Evolutionary conservation across 257 asterid genomes (phyloP).

Genomic region (Primulina eburnea): DNA sequence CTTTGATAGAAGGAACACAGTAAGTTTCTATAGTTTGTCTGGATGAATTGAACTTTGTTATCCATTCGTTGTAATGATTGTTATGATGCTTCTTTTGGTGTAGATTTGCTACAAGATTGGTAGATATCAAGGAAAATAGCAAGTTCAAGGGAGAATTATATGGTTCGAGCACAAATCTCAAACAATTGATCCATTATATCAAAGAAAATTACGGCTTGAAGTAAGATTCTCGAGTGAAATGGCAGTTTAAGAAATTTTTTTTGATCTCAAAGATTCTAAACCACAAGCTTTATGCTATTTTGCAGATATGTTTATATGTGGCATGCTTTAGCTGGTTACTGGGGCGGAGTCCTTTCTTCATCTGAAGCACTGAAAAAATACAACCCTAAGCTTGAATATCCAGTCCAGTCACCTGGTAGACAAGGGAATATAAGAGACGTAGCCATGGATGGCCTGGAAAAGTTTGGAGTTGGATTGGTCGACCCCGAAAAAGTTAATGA

Average conservation of each 20-base stretch:
- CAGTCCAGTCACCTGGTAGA: slow-evolving; percentile 58
- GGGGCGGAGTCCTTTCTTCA: slow-evolving; percentile 64
- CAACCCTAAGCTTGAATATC: slow-evolving; percentile 56
- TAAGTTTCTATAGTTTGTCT: slow-evolving; percentile 29
- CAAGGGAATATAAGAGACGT: slow-evolving; percentile 48
- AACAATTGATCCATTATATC: slow-evolving; percentile 39
- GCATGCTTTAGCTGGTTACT: slow-evolving; percentile 75
- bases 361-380: slow-evolving; percentile 46
- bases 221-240: slow-evolving; percentile 26
- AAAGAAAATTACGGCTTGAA: slow-evolving; percentile 51
- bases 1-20: slow-evolving; percentile 51
- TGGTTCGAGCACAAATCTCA: slow-evolving; percentile 34
- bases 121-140: slow-evolving; percentile 49
- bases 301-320: slow-evolving; percentile 68
- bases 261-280: background rate
- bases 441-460: slow-evolving; percentile 59
- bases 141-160: slow-evolving; percentile 40
- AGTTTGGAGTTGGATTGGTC: slow-evolving; percentile 63
- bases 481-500: slow-evolving; percentile 43
- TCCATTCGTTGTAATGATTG: slow-evolving; percentile 3
- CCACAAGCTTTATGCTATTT: slow-evolving; percentile 9
- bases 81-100: slow-evolving; percentile 9
- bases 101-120: slow-evolving; percentile 55
- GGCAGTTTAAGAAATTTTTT: background rate
- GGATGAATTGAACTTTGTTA: background rate